Base-by-base conservation (phyloP, 208 protist genomes). In the Trypanosoma boissoni region DNA sequence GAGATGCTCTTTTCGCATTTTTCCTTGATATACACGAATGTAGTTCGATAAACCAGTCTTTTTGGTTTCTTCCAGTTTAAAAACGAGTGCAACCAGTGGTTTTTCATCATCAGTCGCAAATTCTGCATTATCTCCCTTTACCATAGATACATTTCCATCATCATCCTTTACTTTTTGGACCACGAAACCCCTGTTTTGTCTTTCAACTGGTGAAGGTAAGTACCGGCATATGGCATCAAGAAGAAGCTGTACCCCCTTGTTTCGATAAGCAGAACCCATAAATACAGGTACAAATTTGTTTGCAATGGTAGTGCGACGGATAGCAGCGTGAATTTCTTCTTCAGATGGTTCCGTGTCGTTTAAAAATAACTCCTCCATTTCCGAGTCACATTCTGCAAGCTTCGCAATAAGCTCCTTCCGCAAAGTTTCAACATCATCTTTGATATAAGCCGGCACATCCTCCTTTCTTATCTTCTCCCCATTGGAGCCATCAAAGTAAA, bases 181-280 rank as follows among this genome's bases (percentile, higher is more conserved):
- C 21, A 60, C 54, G 72, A 85, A 94, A 43, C 87, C 87, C 3
- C 39, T 64, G 76, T 96, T 97, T 50, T 64, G 53, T 56, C 95
- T 88, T 71, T 99, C 96, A 10, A 80, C 53, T 32, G 98, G 98
- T 27, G 86, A 91, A 23, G 98, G 98, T 52, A 99, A 85, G 78
- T 98, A 99, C 41, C 86, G 79, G 42, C 94, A 72, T 6, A 99
- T 90, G 26, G 83, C 97, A 68, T 99, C 97, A 10, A 99, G 88
- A 60, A 99, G 86, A 26, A 95, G 78, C 74, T 99, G 98, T 26
- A 99, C 92, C 26, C 98, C 98, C 54, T 98, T 98, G 79, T 99
- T 99, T 58, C 98, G 98, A 79, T 99, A 98, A 7, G 98, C 98
- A 3, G 95, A 97, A 46, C 97, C 98, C 64, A 98, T 80, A 52